phyloP scores from a whole-genome alignment of 2,329 filamentous ascomycete genomes.

The Aspergillus sp. region DNA sequence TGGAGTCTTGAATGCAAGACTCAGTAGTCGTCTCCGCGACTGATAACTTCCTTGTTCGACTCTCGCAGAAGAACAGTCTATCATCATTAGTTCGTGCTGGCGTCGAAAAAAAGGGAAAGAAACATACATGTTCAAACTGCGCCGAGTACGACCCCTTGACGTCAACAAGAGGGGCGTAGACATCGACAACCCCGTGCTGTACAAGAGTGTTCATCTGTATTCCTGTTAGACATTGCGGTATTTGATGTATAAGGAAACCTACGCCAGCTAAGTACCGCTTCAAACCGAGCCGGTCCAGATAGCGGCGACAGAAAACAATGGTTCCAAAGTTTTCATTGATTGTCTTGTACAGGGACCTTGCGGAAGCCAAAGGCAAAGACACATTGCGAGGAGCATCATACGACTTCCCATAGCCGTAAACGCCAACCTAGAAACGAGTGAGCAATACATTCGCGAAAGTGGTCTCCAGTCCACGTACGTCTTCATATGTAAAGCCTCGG shows the following conservation, averaged over 20 bases:
- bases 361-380: slow-evolving; percentile 50
- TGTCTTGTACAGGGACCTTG: slow-evolving; percentile 57
- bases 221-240: slow-evolving; percentile 16
- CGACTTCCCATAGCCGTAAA: slow-evolving; percentile 54
- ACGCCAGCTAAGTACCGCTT: slow-evolving; percentile 60
- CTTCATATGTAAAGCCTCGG: slow-evolving; percentile 49
- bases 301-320: slow-evolving; percentile 61
- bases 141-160: slow-evolving; percentile 62
- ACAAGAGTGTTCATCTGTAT: slow-evolving; percentile 60
- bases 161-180: slow-evolving; percentile 58
- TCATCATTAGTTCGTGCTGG: not conserved
- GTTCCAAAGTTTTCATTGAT: slow-evolving; percentile 65
- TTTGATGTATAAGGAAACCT: slow-evolving; percentile 22
- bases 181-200: slow-evolving; percentile 57
- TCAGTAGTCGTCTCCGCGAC: slow-evolving; percentile 55
- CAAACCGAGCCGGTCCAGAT: slow-evolving; percentile 63
- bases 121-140: slow-evolving; percentile 60
- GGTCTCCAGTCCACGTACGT: slow-evolving; percentile 32
- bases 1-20: not conserved
- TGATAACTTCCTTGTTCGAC: slow-evolving; percentile 52
- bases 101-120: not conserved
- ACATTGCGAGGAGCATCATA: slow-evolving; percentile 35
- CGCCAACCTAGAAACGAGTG: slow-evolving; percentile 39
- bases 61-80: slow-evolving; percentile 51
- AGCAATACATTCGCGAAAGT: not conserved